Conservation (phyloP, 768 basidiomycete genomes). For the Boletellus sp. region DNA sequence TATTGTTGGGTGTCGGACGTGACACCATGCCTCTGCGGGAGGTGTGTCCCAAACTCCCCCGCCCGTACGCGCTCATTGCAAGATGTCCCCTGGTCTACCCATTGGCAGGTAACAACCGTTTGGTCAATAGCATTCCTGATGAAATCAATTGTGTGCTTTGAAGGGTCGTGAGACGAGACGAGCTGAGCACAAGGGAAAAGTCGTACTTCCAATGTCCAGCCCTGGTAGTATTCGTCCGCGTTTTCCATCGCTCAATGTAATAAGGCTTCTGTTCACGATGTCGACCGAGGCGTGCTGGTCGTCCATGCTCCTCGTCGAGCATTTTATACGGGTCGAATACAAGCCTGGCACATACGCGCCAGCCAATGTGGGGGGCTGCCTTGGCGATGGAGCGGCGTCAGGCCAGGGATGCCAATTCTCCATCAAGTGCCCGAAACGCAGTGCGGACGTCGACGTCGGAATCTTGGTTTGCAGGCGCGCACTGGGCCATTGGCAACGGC, state of each 20-base stretch:
- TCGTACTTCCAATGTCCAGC: conserved; percentile 1
- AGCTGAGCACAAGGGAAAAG: too few relatives aligned
- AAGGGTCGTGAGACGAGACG: neutral
- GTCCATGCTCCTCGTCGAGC: neutral
- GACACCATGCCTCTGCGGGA: conserved; percentile 3
- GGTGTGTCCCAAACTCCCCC: conserved; percentile 3
- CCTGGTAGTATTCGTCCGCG: neutral
- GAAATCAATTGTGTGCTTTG: conserved; percentile 5
- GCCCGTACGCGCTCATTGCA: neutral
- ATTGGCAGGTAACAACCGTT: neutral
- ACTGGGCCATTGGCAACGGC: conserved; percentile 3
- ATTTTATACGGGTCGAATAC: conserved; percentile 6
- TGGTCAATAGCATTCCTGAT: conserved; percentile 3
- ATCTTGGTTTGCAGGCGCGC: neutral
- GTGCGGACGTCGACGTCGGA: neutral
- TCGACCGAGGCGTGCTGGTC: neutral
- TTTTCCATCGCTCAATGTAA: neutral
- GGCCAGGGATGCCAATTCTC: neutral
- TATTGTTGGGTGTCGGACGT: neutral
- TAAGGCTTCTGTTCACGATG: neutral
- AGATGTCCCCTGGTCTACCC: neutral
- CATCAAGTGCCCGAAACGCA: neutral
- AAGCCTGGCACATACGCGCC: neutral
- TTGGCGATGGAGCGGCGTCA: neutral
- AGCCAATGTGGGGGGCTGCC: neutral